Evolutionary conservation across 2,329 filamentous ascomycete species (phyloP).

Genomic region (Colletotrichum liaoningense): DNA sequence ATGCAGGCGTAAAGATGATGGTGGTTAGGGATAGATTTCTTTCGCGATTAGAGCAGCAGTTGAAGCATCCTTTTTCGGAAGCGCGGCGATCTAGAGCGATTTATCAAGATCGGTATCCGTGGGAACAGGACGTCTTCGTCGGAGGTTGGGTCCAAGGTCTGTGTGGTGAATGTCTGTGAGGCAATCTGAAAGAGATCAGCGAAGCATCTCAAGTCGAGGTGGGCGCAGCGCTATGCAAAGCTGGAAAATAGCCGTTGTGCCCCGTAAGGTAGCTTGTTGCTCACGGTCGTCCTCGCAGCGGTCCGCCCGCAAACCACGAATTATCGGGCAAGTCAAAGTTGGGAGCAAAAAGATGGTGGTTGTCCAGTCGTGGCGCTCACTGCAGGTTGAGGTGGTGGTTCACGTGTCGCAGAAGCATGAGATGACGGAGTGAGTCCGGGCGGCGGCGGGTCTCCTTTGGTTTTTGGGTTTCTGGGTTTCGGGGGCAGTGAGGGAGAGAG

Average conservation of each 20-base stretch:
- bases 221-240: background rate
- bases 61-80: constrained; percentile 2
- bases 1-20: background rate
- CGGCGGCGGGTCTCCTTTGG: constrained; percentile 12
- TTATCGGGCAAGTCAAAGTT: constrained; percentile 7
- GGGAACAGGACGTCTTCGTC: constrained; percentile 11
- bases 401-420: constrained; percentile 29
- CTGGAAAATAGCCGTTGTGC: constrained; percentile 2
- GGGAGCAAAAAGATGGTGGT: background rate
- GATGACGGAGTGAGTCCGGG: constrained; percentile 31
- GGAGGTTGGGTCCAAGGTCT: constrained; percentile 22
- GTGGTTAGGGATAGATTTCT: background rate
- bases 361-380: constrained; percentile 14
- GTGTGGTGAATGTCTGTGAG: constrained; percentile 34
- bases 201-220: constrained; percentile 26
- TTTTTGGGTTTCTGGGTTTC: constrained; percentile 4
- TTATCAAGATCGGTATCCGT: background rate
- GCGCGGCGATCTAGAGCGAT: background rate
- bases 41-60: background rate
- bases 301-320: constrained; percentile 6
- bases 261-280: background rate
- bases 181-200: constrained; percentile 20
- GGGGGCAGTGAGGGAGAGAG: background rate
- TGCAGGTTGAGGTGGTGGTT: constrained; percentile 18
- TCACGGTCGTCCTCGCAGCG: constrained; percentile 8